Evolutionary conservation across 805 yeast genomes (phyloP), one percentile per base, ranked within the genome.

Genomic region (Suhomyces kilbournensis): DNA sequence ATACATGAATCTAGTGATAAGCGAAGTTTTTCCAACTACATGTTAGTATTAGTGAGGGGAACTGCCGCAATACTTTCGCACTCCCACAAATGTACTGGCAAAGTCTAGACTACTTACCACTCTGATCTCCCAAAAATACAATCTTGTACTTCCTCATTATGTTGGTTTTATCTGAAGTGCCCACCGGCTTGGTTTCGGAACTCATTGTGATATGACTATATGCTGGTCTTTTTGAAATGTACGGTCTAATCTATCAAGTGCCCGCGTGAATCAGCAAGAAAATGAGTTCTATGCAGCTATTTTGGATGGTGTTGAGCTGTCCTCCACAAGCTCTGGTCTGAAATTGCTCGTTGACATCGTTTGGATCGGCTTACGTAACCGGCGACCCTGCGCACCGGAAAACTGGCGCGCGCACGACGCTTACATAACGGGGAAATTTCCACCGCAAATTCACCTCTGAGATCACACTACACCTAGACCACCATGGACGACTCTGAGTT

Each of bases 1-100:
- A 68, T 93, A 93, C 98, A 93, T 93, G 74, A 94, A 93, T 58
- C 98, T 78, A n/a, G 98, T 92, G 60, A 93, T 90, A 55, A 93
- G 79, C 2, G 98, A 93, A 4, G 99, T 93, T 68, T 93, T 93
- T 42, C 99, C 99, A 40, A 93, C 98, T 70, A 49, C 10, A 15
- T 38, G 60, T 57, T 57, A 57, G 60, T 57, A 53, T 28, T 9
- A 8, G 28, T 26, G 28, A 26, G 12, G 26, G 8, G 26, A 25
- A 25, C 9, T n/a, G n/a, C n/a, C n/a, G n/a, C n/a, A n/a, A n/a
- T n/a, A n/a, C 3, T 7, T 25, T 25, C 26, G 26, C 26, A 25
- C 22, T 20, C 4, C 3, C 22, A 20, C 4, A 20, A 20, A 20
- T 3, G 22, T 22, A 22, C 7, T 22, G 25, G 25, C 25, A 22